Evolutionary conservation across 768 basidiomycete genomes (phyloP).

Genomic region (Hericium erinaceus): DNA sequence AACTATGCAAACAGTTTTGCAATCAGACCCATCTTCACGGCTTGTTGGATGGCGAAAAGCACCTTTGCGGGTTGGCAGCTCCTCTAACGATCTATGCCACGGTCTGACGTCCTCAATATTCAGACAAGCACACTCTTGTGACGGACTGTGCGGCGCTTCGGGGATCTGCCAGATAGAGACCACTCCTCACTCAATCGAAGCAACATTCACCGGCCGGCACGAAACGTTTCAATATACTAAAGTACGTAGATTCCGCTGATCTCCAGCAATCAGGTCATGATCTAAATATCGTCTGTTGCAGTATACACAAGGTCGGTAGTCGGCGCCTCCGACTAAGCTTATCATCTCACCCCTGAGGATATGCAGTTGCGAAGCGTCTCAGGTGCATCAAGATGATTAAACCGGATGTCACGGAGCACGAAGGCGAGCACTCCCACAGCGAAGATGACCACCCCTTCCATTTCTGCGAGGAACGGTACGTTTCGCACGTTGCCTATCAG

Average conservation of each 20-base stretch:
- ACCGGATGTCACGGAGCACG: slow-evolving; percentile 32
- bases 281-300: slow-evolving; percentile 13
- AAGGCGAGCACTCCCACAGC: slow-evolving; percentile 41
- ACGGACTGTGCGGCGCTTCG: slow-evolving; percentile 28
- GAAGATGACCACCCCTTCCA: slow-evolving; percentile 37
- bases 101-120: neutral
- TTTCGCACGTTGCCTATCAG: neutral
- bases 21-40: slow-evolving; percentile 42
- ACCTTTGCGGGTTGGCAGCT: slow-evolving; percentile 65
- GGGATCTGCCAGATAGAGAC: slow-evolving; percentile 58
- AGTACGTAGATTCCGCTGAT: slow-evolving; percentile 22
- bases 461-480: slow-evolving; percentile 42
- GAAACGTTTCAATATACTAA: slow-evolving; percentile 60
- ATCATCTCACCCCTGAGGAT: too few species aligned
- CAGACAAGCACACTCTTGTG: slow-evolving; percentile 46
- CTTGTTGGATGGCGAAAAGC: slow-evolving; percentile 27
- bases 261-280: neutral
- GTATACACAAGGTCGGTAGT: slow-evolving; percentile 43
- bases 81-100: too few species aligned
- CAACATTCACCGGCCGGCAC: slow-evolving; percentile 50
- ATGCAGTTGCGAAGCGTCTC: slow-evolving; percentile 41
- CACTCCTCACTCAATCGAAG: slow-evolving; percentile 48
- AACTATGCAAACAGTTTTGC: slow-evolving; percentile 48
- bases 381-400: slow-evolving; percentile 40
- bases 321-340: neutral